phyloP scores from a whole-genome alignment of 371 early-diverging fungal genomes.

The Saksenaea oblongispora region DNA sequence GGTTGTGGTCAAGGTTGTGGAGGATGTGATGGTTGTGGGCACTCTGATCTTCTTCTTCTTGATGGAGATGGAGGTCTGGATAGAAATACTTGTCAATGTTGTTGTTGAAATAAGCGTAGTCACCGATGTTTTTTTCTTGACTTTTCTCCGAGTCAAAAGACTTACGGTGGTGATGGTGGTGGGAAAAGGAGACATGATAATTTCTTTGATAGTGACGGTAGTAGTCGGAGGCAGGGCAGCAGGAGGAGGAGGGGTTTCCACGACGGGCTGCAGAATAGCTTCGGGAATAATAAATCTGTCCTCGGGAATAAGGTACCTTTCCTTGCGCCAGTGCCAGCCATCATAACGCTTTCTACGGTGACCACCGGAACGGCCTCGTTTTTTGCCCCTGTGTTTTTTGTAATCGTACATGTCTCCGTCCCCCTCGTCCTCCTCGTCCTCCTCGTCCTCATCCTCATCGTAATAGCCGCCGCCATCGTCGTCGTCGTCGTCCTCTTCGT shows the following conservation, averaged over 20 bases:
- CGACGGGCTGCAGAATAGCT: background rate
- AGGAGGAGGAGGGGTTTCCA: constrained; percentile 5
- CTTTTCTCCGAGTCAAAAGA: background rate
- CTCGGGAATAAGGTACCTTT: background rate
- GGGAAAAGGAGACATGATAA: background rate
- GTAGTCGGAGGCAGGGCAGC: background rate
- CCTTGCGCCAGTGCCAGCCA: background rate
- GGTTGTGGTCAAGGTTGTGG: background rate
- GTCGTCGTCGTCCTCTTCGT: background rate
- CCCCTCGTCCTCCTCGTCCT: background rate
- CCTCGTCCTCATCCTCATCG: background rate
- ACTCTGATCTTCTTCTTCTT: background rate
- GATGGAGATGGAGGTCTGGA: background rate
- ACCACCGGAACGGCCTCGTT: background rate
- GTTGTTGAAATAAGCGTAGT: constrained; percentile 2
- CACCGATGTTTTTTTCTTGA: constrained; percentile 6
- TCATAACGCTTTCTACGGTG: background rate
- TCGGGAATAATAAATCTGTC: background rate
- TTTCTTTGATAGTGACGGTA: background rate
- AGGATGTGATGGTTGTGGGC: background rate
- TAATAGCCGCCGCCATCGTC: background rate
- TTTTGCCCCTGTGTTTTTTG: background rate
- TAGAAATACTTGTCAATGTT: constrained; percentile 4
- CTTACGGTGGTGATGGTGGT: constrained; percentile 4
- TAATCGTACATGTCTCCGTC: background rate